Percentiles rank a stretch among this genome's conserved stretches.
phyloP scores from a whole-genome alignment of 352 stramenopile genomes.

The Thalassiosira ordinaria region DNA sequence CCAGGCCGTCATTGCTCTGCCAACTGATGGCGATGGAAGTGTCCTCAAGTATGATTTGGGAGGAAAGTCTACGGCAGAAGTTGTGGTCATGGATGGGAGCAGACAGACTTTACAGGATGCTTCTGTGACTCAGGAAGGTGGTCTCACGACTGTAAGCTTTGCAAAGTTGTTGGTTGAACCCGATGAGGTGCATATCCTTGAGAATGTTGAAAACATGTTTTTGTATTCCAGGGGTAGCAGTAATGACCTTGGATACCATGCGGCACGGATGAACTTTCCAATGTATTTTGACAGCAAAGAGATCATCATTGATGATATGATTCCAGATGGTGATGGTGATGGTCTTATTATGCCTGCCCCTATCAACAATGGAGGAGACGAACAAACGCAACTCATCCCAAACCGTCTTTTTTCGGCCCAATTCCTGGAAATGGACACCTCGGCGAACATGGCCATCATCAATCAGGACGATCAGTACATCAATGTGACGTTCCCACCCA shows the following conservation, averaged over 20 bases:
- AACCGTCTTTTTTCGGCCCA: conserved; percentile 45
- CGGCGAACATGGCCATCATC: conserved; percentile 53
- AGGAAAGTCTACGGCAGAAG: not conserved
- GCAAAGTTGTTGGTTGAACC: conserved; percentile 27
- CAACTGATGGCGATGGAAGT: not conserved
- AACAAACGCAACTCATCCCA: not conserved
- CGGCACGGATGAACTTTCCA: not conserved
- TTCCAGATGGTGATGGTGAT: not conserved
- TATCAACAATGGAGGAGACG: too few relatives aligned
- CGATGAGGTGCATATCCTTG: conserved; percentile 8
- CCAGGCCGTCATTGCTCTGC: conserved; percentile 31
- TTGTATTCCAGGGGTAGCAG: not conserved
- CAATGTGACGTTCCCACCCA: conserved; percentile 27
- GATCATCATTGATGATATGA: not conserved
- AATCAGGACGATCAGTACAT: conserved; percentile 62
- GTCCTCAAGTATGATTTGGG: conserved; percentile 34
- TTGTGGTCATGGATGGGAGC: conserved; percentile 2
- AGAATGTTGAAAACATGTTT: not conserved
- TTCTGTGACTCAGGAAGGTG: not conserved
- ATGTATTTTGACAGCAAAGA: not conserved
- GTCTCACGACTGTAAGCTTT: conserved; percentile 25
- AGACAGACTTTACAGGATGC: conserved; percentile 34
- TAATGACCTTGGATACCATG: conserved; percentile 2
- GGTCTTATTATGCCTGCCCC: too few relatives aligned
- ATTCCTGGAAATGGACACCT: conserved; percentile 59